Base-by-base conservation (phyloP, 2,329 filamentous ascomycete genomes). In the Fusarium vanettenii region DNA sequence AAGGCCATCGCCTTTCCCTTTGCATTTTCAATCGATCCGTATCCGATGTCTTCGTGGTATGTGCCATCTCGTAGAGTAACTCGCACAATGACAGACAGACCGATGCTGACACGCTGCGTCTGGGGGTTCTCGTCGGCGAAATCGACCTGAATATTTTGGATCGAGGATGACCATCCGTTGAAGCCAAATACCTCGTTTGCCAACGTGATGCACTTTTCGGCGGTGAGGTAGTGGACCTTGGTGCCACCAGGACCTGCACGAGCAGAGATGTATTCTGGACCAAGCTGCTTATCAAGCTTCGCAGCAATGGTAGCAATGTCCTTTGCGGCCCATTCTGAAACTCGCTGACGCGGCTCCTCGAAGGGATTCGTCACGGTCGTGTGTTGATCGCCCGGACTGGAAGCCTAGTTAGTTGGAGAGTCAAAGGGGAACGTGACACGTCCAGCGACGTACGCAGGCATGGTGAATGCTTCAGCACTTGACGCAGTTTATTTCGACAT, bases 1-100 rank as follows among this genome's bases (percentile, higher is more conserved):
- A 98, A 99, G 0, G 96, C 97, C 61, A 94, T 93, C 4, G 95
- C 96, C 85, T 99, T 99, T 66, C 94, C 94, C 84, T 96, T 97
- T 82, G 93, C 95, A 80, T 99, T 99, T 83, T 98, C 96, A 77
- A 97, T 97, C 76, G 97, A 94, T 9, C 97, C 97, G 80, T 99
- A 99, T 31, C 97, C 97, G 72, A 98, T 93, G 81, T 99, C 97
- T 89, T 99, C 97, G 81, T 98, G 97, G 81, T 92, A 98, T n/a
- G 96, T 97, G 56, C 97, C 97, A 84, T 98, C 96, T 72, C 92
- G 93, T 64, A 99, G 85, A 2, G 95, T 98, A 37, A 99, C 93
- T 67, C 97, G 91, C 67, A 98, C 92, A 71, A 97, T 95, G 62
- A 98, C 95, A 1, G 95, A 97, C 41, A 99, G 83, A 0, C 97